Base-by-base conservation (phyloP, 345 rosid species). In the Mangifera indica region DNA sequence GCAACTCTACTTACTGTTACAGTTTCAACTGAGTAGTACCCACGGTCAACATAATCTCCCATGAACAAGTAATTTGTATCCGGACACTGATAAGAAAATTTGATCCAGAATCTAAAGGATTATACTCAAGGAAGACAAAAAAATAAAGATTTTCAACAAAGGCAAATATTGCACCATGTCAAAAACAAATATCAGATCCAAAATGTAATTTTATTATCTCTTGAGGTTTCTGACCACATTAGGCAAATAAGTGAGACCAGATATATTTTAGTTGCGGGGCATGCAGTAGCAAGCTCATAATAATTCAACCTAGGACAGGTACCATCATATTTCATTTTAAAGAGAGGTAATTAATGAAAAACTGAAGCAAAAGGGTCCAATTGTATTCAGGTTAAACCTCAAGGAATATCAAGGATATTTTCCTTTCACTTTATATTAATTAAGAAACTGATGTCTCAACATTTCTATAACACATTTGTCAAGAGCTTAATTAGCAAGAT, bases 31-130 rank as follows among this genome's bases (percentile, higher is more conserved):
- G 98, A 94, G 77, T 94, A 94, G 81, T 94, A 94, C 40, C 97
- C 97, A 75, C 97, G 97, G 67, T 94, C 97, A 55, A 94, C 98
- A 74, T 94, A 92, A 76, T 94, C 98, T 78, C 98, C 97, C 98
- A 93, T 93, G 77, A 93, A 93, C 76, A 93, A 80, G 83, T 93
- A 93, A 82, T 89, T 93, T 73, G 97, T 91, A 77, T 93, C 98
- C 60, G 98, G 98, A 76, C 97, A 93, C 98, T 93, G 80, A 67
- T 66, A 37, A 81, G 57, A 42, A 67, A 59, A 56, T 60, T 65
- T 45, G 22, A 76, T 42, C 54, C 13, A 40, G 32, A 59, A 66
- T 22, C 26, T 26, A 67, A 72, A 26, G 25, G 12, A 22, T 7
- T 14, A 20, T 18, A 32, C 21, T 15, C 44, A 65, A 4, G 29